Evolutionary conservation across 306 rosid species (phyloP), one percentile per base, ranked within the genome.

Genomic region (Cotoneaster glaucophyllus): DNA sequence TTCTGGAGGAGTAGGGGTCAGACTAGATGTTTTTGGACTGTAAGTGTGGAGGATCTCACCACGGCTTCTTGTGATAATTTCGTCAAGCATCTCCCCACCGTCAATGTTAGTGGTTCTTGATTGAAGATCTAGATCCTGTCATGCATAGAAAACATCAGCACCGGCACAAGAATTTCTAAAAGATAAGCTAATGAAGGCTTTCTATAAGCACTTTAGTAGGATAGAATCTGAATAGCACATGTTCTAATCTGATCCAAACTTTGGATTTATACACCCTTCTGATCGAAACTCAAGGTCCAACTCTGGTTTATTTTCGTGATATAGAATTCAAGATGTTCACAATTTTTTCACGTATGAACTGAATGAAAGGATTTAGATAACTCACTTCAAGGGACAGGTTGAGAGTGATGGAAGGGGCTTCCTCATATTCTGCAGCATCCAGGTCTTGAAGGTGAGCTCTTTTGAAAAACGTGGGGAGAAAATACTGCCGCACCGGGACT

Each of bases 341-440:
- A 26, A 26, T 28, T 28, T 28, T 31, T 29, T 31, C 25, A 64
- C 21, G 2, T 64, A 29, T 25, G 15, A 18, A 4, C 41, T 1
- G 24, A 28, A 76, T 58, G 34, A 17, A 54, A 43, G 28, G 73
- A 57, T 43, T 57, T 64, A 66, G 75, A 71, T 63, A 59, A 76
- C 93, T 79, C 84, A 91, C 98, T 59, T 91, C 93, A 79, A 86
- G 86, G 50, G 98, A 82, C 75, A 85, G 85, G 85, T 86, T 94
- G 92, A 82, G 91, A 85, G 93, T 74, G 82, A 91, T 68, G 26
- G 96, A 91, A 52, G 96, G 90, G 62, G 91, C 88, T 84, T 93
- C 97, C 82, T 93, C 98, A 10, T 91, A 93, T 77, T 87, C 89
- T 54, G 98, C 96, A 59, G 97, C 91, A 50, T 93, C 98, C 87